Evolutionary conservation across 441 rosid species (phyloP).

Genomic region (Francoa sonchifolia): DNA sequence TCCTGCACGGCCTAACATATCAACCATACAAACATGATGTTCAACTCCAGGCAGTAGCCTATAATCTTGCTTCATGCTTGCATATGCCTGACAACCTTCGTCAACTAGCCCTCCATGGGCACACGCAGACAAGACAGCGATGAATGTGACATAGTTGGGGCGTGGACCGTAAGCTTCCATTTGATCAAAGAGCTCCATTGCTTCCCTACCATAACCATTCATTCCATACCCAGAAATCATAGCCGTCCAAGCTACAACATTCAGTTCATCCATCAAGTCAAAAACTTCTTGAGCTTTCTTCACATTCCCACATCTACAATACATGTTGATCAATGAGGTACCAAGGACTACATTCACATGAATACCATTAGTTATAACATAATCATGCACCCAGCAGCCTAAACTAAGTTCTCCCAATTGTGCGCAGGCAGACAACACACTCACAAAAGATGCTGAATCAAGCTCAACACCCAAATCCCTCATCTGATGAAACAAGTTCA

Average conservation of each 20-base stretch:
- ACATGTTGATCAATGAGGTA: constrained; percentile 72
- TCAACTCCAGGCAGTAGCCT: constrained; percentile 43
- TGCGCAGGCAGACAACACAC: constrained; percentile 61
- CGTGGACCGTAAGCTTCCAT: constrained; percentile 31
- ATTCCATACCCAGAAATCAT: constrained; percentile 79
- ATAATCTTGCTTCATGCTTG: constrained; percentile 43
- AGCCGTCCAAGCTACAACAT: constrained; percentile 75
- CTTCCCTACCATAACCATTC: constrained; percentile 57
- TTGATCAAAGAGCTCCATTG: constrained; percentile 36
- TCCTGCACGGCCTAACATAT: constrained; percentile 90
- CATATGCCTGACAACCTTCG: constrained; percentile 36
- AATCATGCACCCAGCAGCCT: constrained; percentile 62
- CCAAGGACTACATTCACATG: constrained; percentile 54
- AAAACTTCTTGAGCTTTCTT: constrained; percentile 47
- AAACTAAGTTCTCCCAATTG: constrained; percentile 46
- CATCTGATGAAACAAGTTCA: constrained; percentile 44
- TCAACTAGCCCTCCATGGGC: constrained; percentile 68
- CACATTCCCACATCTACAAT: constrained; percentile 59
- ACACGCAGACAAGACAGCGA: constrained; percentile 72
- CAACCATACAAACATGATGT: constrained; percentile 72
- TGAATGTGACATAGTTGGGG: constrained; percentile 63
- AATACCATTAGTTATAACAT: constrained; percentile 20
- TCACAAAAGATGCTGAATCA: constrained; percentile 52
- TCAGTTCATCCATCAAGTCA: constrained; percentile 44
- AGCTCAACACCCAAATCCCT: constrained; percentile 32